Evolutionary conservation across 306 rosid genomes (phyloP).

Genomic region (Coriaria nepalensis): DNA sequence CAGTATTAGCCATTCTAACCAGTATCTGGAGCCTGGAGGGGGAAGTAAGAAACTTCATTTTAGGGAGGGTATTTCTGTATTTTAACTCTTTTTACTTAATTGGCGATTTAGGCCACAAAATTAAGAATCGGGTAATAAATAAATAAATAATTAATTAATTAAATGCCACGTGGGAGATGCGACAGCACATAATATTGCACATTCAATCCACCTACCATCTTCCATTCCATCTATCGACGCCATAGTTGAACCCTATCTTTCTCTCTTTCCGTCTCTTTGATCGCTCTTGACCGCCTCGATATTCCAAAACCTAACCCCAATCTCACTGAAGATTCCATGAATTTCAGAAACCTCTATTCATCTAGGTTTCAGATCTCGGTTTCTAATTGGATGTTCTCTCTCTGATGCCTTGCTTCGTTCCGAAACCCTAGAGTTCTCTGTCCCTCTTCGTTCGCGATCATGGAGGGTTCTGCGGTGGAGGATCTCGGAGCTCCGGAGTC

Average conservation of each 20-base stretch:
- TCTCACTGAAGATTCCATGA: not conserved
- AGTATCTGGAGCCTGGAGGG: too few species aligned
- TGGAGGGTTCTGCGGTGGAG: conserved; percentile 85
- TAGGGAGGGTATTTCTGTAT: too few species aligned
- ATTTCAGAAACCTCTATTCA: conserved; percentile 20
- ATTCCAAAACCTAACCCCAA: conserved; percentile 4
- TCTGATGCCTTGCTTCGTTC: conserved; percentile 1
- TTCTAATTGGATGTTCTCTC: not conserved
- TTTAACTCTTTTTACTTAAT: too few species aligned
- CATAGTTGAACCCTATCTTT: conserved; percentile 37
- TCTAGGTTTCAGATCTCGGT: conserved; percentile 9
- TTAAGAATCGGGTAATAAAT: too few species aligned
- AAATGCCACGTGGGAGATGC: not conserved
- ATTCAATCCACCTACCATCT: not conserved
- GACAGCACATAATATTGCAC: not conserved
- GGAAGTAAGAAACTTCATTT: too few species aligned
- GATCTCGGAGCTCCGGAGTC: conserved; percentile 94
- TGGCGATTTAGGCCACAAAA: too few species aligned
- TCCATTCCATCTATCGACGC: not conserved
- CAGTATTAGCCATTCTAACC: too few species aligned
- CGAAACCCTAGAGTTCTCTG: not conserved
- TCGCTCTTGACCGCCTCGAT: too few species aligned
- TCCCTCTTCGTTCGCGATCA: conserved; percentile 16
- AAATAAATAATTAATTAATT: too few species aligned
- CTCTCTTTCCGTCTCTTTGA: conserved; percentile 1